These are phyloP conservation scores for Colletotrichum phormii DNA, from an alignment of 2,329 filamentous ascomycete species.

Conservation along the genomic window DNA sequence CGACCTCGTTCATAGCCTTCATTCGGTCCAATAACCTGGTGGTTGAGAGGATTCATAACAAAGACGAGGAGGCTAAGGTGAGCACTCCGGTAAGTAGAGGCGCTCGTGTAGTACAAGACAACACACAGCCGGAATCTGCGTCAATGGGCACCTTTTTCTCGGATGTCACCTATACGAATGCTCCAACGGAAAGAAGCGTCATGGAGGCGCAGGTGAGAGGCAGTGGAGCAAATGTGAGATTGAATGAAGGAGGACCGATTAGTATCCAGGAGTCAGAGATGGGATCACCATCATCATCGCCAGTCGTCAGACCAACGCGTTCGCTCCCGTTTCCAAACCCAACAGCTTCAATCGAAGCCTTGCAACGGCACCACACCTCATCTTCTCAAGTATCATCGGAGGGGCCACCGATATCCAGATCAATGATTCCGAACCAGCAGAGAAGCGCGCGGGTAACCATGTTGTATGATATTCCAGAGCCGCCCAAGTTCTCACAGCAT, in stretches of 20 bases:
- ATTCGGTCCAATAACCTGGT: conserved; percentile 33
- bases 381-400: conserved; percentile 4
- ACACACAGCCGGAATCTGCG: not conserved
- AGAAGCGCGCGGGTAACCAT: conserved; percentile 53
- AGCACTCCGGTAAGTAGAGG: not conserved
- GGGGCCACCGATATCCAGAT: conserved; percentile 49
- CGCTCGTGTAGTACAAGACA: not conserved
- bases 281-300: conserved; percentile 38
- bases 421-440: conserved; percentile 59
- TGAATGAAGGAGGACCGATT: not conserved
- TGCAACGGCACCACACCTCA: conserved; percentile 5
- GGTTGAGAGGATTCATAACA: not conserved
- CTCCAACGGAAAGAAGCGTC: conserved; percentile 2
- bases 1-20: conserved; percentile 62
- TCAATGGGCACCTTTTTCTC: conserved; percentile 27
- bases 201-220: not conserved
- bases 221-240: not conserved
- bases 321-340: conserved; percentile 40
- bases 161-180: conserved; percentile 21
- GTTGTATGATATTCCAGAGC: conserved; percentile 53
- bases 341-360: conserved; percentile 18
- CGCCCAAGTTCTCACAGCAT: conserved; percentile 60
- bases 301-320: conserved; percentile 36
- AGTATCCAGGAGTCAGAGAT: not conserved
- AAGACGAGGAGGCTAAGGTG: not conserved